Evolutionary conservation across 305 asterid genomes (phyloP), one percentile per base, ranked within the genome.

Genomic region (Petunia hybrid): DNA sequence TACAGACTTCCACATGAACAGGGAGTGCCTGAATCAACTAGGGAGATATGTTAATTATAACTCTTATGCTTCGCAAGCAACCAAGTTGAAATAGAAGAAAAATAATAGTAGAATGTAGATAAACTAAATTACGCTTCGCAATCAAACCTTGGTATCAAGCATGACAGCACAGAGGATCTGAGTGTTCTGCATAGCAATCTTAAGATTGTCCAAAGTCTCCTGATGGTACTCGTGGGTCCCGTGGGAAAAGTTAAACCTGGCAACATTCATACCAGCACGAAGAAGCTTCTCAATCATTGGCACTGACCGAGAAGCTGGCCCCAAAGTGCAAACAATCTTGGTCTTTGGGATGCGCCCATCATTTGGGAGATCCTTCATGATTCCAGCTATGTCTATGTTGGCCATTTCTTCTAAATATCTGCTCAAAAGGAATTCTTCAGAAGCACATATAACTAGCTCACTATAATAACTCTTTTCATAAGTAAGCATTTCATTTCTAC

Each of bases 171-270:
- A 91, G 42, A 94, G 93, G 83, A 86, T 92, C 81, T 85, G 85
- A 76, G 96, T 89, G 79, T 91, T 92, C 14, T 90, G 92, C 96
- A 91, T 92, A 36, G 97, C 98, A 81, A 79, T 84, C 84, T 70
- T 89, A 86, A 94, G 96, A 66, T 87, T 92, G 84, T 92, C 45
- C 2, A 94, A 88, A 61, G 95, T 92, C 76, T 89, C 94, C 87
- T 94, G 96, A 81, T 94, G 98, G 82, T 94, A 94, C 55, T 92
- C 97, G 41, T 94, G 97, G 59, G 95, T 86, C 41, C 98, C 98
- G 13, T 94, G 98, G 6, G 98, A 94, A 86, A 94, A 94, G 84
- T 94, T 94, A 89, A 94, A 94, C 78, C 98, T 74, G 31, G 98
- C 97, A 79, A 94, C 98, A 16, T 94, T 94, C 97, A 94, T 92